A percentile compares a stretch with the other conserved stretches of the same genome.
phyloP scores from a whole-genome alignment of 371 early-diverging fungal genomes.

The Gilbertella persicaria region DNA sequence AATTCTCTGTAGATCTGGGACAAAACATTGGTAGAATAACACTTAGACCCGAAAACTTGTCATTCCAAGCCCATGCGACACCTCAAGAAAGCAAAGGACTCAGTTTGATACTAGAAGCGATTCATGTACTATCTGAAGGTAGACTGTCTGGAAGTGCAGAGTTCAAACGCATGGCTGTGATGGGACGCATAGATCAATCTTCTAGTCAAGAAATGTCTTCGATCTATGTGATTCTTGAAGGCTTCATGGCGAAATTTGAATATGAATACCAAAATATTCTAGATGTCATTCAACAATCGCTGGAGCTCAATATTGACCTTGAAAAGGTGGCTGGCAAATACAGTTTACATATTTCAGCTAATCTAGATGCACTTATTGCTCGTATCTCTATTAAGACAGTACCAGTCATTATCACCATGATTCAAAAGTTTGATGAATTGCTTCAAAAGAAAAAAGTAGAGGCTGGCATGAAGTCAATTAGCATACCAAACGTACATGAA shows the following conservation, averaged over 20 bases:
- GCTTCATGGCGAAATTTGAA: conserved; percentile 53
- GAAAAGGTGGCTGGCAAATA: conserved; percentile 7
- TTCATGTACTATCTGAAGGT: conserved; percentile 59
- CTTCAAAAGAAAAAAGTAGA: conserved; percentile 60
- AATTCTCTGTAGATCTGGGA: conserved; percentile 70
- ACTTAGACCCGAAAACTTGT: conserved; percentile 47
- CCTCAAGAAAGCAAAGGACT: conserved; percentile 48
- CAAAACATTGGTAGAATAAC: conserved; percentile 75
- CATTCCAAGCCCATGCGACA: conserved; percentile 46
- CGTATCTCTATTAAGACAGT: conserved; percentile 63
- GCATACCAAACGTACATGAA: not conserved
- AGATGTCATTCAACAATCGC: conserved; percentile 41
- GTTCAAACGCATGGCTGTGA: conserved; percentile 32
- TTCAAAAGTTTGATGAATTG: conserved; percentile 48
- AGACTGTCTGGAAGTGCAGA: conserved; percentile 55
- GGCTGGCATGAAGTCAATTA: conserved; percentile 29
- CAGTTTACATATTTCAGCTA: conserved; percentile 19
- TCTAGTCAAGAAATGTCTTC: conserved; percentile 11
- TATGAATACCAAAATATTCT: conserved; percentile 76
- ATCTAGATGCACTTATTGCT: conserved; percentile 30
- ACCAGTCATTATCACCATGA: conserved; percentile 64
- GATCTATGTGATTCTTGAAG: conserved; percentile 24
- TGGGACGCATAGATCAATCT: conserved; percentile 15
- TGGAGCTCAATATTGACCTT: conserved; percentile 33
- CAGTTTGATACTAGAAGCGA: conserved; percentile 39